Evolutionary conservation across 192 early-diverging fungal genomes (phyloP), one percentile per base, ranked within the genome.

Genomic region (Coemansia sp.): DNA sequence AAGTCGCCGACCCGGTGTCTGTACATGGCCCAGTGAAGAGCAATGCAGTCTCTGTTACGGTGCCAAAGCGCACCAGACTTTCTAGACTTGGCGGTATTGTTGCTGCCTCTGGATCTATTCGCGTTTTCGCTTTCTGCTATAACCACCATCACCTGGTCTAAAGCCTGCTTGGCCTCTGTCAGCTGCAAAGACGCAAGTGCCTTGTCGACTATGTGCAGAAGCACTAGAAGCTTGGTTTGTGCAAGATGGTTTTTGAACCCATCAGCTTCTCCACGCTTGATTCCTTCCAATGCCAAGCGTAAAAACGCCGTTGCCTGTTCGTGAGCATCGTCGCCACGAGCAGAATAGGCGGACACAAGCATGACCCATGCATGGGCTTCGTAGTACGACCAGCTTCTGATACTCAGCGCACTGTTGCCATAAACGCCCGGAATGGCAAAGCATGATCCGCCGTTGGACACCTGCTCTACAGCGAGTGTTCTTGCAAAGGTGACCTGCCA

Each of bases 341-440:
- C 40, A 11, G 59, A 64, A 29, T 56, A 48, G 18, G 72, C 72
- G 5, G 77, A 75, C 5, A 74, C 63, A 5, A 80, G 69, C 72
- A 80, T 80, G 3, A 67, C 69, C 77, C 77, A 80, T 2, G 68
- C 77, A 60, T 80, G 77, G 0, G 72, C 68, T 50, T 80, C 77
- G 42, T 75, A 80, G 56, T 80, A 80, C 32, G 65, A 63, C 62
- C 72, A 71, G 0, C 77, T 66, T 2, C 62, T 30, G 17, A 77
- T 22, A 1, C 36, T 12, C 36, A 71, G 52, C 5, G 34, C 52
- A n/a, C 40, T 55, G 16, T 40, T 45, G 18, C 62, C 48, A 10
- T 49, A 58, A 31, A 32, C 59, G 61, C 51, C 42, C 17, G 55
- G 32, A 40, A 45, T 45, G 12, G 28, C 49, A 42, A 72, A 60